Conservation (phyloP, 2,329 filamentous ascomycete genomes). For the Nannizziopsis barbatae region DNA sequence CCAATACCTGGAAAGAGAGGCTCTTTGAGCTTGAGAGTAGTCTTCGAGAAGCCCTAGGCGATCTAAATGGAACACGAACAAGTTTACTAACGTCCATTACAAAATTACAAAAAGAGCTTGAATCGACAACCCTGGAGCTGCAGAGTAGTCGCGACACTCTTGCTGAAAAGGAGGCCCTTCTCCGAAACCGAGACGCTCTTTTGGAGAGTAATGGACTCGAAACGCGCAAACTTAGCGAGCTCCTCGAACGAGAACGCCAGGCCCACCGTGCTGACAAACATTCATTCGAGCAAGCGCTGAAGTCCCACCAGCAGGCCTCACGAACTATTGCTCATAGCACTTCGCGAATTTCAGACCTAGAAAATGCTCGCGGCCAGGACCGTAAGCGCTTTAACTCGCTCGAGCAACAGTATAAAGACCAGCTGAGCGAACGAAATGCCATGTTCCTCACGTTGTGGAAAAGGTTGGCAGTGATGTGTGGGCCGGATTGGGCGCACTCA, state of each 20-base stretch:
- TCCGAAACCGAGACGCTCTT: constrained; percentile 78
- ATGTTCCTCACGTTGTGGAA: constrained; percentile 86
- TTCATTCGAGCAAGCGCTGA: constrained; percentile 77
- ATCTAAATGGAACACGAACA: constrained; percentile 73
- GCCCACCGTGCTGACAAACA: constrained; percentile 76
- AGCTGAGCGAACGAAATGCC: constrained; percentile 79
- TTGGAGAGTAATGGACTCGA: constrained; percentile 84
- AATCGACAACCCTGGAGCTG: constrained; percentile 70
- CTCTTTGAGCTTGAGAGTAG: constrained; percentile 83
- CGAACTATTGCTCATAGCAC: constrained; percentile 78
- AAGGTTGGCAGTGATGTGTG: constrained; percentile 71
- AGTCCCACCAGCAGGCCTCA: constrained; percentile 76
- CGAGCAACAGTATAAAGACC: constrained; percentile 72
- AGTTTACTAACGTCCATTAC: constrained; percentile 77
- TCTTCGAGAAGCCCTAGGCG: constrained; percentile 73
- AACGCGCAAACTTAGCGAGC: constrained; percentile 68
- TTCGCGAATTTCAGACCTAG: constrained; percentile 71
- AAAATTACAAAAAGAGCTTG: constrained; percentile 78
- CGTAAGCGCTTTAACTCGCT: constrained; percentile 63
- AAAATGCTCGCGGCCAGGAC: constrained; percentile 65
- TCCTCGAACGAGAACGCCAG: constrained; percentile 82
- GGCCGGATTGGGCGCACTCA: constrained; percentile 80
- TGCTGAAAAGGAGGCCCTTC: constrained; percentile 79
- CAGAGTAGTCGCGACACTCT: constrained; percentile 65
- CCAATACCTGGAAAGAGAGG: constrained; percentile 80